A percentile compares a stretch with the other conserved stretches of the same genome.
These are phyloP conservation scores for Phaeomoniella chlamydospora DNA, from an alignment of 2,329 filamentous ascomycete genomes.

Conservation along the genomic window DNA sequence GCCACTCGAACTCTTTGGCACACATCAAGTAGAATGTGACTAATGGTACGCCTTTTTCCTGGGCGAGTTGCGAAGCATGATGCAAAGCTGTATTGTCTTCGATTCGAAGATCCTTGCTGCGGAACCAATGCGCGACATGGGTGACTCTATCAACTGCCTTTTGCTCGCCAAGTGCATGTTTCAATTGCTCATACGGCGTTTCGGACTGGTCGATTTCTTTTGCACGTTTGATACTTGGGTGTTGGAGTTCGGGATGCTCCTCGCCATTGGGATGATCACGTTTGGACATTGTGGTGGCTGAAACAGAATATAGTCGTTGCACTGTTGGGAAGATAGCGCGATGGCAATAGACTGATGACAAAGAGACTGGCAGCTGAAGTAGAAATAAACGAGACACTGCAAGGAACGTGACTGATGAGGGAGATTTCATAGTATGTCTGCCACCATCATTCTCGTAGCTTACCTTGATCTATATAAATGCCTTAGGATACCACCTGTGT, in stretches of 20 bases:
- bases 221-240: slow-evolving; percentile 33
- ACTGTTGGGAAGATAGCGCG: no score
- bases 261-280: slow-evolving; percentile 11
- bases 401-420: no score
- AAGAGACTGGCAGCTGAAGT: no score
- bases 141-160: slow-evolving; percentile 20
- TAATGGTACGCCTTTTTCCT: slow-evolving; percentile 25
- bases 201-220: slow-evolving; percentile 33
- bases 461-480: no score
- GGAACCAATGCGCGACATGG: slow-evolving; percentile 36
- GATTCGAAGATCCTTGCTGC: slow-evolving; percentile 34
- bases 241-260: slow-evolving; percentile 20
- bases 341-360: no score
- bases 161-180: slow-evolving; percentile 23
- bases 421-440: no score
- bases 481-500: no score
- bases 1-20: slow-evolving; percentile 34
- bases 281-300: no score
- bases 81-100: slow-evolving; percentile 34
- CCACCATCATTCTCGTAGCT: no score
- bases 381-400: no score
- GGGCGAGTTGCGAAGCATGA: slow-evolving; percentile 29
- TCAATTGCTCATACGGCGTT: slow-evolving; percentile 26
- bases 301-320: no score
- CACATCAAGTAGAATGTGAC: slow-evolving; percentile 32